Base-by-base conservation (phyloP, 78 protist genomes). In the Emiliania huxleyi region DNA sequence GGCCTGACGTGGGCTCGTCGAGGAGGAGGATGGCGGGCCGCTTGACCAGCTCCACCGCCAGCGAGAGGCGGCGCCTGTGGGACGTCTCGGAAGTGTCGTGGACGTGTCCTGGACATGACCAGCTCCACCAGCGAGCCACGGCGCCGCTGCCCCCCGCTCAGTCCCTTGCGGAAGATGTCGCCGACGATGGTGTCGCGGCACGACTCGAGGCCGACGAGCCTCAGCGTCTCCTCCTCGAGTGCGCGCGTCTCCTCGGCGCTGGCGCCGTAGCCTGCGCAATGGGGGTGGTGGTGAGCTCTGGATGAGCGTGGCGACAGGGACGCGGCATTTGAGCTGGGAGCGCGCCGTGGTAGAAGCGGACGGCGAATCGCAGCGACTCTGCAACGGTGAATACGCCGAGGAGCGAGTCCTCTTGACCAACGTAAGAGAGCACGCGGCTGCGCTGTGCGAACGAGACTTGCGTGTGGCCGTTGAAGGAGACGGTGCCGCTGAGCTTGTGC, bases 111-210 rank as follows among this genome's bases (percentile, higher is more conserved):
- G n/a, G n/a, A n/a, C n/a, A n/a, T 90, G 19, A 95, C 35, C 45
- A 96, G 62, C 91, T 96, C 97, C 4, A 94, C 44, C 0, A 97
- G 93, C 4, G 93, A 6, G 33, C 95, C 29, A 37, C 90, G 90
- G 37, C 87, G 87, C 55, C 15, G 8, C n/a, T 94, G 83, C 83
- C 99, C 99, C 35, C 98, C 98, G 29, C 97, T 95, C 19, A 98
- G 94, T 56, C 98, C 98, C 35, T 97, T n/a, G 84, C 85, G 94
- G 46, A 94, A 92, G 26, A 69, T 96, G 85, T 95, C 95, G 52
- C 99, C 99, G 42, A 98, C 94, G 42, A 73, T 77, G 38, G 96
- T 90, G 71, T 96, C 90, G 2, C 88, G 93, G 1, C 94, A 92
- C 42, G 95, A 92, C 2, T 49, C 42, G 29, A 98, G 87, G 21